phyloP scores from a whole-genome alignment of 2,329 filamentous ascomycete genomes.

The Dothistroma pini region DNA sequence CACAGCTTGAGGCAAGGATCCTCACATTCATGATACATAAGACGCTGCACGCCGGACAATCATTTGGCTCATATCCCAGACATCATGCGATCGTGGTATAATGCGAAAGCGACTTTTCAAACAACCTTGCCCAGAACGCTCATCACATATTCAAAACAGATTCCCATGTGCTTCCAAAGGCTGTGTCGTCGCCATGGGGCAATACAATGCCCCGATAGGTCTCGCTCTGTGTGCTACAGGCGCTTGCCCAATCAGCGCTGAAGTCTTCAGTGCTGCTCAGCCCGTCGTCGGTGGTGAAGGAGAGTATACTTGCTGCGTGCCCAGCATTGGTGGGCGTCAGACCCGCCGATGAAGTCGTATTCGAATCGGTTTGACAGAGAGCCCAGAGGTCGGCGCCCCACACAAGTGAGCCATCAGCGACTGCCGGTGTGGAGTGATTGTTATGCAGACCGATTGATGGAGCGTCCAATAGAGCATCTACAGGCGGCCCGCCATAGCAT shows the following conservation, averaged over 20 bases:
- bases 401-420: slow-evolving; percentile 12
- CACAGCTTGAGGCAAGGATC: background rate
- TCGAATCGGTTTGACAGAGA: slow-evolving; percentile 28
- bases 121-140: background rate
- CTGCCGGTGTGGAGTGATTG: slow-evolving; percentile 25
- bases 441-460: slow-evolving; percentile 39
- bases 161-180: slow-evolving; percentile 30
- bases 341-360: slow-evolving; percentile 14
- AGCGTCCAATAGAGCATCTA: slow-evolving; percentile 41
- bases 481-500: slow-evolving; percentile 66
- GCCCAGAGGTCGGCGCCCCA: slow-evolving; percentile 34
- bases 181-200: slow-evolving; percentile 39
- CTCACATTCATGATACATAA: background rate
- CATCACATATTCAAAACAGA: background rate
- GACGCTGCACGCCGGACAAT: background rate
- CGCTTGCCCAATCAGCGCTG: slow-evolving; percentile 19
- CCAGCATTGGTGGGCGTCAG: slow-evolving; percentile 10
- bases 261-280: slow-evolving; percentile 25
- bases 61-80: background rate
- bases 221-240: slow-evolving; percentile 13
- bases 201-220: slow-evolving; percentile 24
- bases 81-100: background rate
- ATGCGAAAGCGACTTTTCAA: background rate
- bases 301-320: slow-evolving; percentile 28
- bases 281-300: slow-evolving; percentile 28